These are phyloP conservation scores for Bertia moriformis DNA, from an alignment of 2,329 filamentous ascomycete species.

Conservation along the genomic window DNA sequence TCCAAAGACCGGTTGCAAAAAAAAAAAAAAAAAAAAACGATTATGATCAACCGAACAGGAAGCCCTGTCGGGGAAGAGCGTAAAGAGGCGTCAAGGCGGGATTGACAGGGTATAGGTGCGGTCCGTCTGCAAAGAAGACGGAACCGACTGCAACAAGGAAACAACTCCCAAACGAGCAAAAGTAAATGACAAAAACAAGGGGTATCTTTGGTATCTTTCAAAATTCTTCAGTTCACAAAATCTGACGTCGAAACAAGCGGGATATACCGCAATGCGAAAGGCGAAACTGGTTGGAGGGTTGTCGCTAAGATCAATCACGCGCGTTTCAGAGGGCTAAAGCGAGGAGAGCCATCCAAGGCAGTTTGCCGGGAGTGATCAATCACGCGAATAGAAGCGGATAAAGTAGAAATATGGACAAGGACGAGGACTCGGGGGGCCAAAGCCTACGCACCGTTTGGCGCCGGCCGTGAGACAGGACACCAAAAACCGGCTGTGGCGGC, in stretches of 20 bases:
- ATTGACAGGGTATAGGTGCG: background rate
- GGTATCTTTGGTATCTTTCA: background rate
- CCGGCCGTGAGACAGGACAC: slow-evolving; percentile 2
- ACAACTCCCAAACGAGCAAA: slow-evolving; percentile 1
- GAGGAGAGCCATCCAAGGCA: too few species aligned
- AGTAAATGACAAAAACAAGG: background rate
- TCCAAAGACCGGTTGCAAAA: background rate
- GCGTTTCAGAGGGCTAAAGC: too few species aligned
- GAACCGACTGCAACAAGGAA: too few species aligned
- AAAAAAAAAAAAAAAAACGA: background rate
- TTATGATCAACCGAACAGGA: background rate
- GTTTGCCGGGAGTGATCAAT: too few species aligned
- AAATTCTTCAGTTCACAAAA: background rate
- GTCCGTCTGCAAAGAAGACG: background rate
- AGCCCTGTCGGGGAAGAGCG: background rate
- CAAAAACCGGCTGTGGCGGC: slow-evolving; percentile 1
- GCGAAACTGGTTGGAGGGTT: too few species aligned
- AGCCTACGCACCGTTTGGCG: slow-evolving; percentile 1
- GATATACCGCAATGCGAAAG: too few species aligned
- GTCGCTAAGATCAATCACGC: too few species aligned
- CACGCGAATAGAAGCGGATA: background rate
- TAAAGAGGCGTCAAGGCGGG: background rate
- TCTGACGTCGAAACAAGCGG: too few species aligned
- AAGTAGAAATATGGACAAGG: too few species aligned
- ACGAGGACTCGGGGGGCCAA: background rate